Conservation (phyloP, 805 yeast species). For the Ogataea methylovora region DNA sequence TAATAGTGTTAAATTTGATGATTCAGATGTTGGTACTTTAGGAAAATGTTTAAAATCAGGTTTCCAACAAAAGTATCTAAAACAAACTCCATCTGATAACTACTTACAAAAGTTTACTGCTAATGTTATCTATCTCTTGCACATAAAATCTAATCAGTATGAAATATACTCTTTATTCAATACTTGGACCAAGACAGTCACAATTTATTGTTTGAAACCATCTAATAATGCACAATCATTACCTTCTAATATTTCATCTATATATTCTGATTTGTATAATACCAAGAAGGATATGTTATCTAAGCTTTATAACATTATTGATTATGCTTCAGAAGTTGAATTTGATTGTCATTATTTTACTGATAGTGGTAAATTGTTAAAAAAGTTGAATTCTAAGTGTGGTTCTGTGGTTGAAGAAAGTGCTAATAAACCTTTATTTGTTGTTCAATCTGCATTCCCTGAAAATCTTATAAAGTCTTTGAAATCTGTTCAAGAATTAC, state of each 20-base stretch:
- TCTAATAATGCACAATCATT: conserved; percentile 58
- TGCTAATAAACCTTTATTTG: conserved; percentile 55
- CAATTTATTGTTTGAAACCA: conserved; percentile 60
- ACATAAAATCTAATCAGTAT: conserved; percentile 64
- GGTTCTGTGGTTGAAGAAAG: conserved; percentile 55
- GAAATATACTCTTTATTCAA: conserved; percentile 65
- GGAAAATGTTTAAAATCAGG: conserved; percentile 85
- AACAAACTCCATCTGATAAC: conserved; percentile 35
- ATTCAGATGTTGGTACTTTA: conserved; percentile 67
- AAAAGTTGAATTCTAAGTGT: conserved; percentile 47
- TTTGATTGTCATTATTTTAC: conserved; percentile 52
- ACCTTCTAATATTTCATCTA: conserved; percentile 43
- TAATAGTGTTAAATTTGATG: conserved; percentile 59
- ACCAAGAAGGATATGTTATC: conserved; percentile 38
- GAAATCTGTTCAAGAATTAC: conserved; percentile 45
- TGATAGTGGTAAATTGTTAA: conserved; percentile 47
- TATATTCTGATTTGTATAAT: conserved; percentile 47
- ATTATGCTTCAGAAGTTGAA: conserved; percentile 42
- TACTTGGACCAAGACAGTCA: conserved; percentile 47
- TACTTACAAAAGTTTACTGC: conserved; percentile 51
- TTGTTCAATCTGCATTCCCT: conserved; percentile 67
- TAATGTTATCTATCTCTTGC: conserved; percentile 59
- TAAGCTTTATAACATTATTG: conserved; percentile 37
- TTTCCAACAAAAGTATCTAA: conserved; percentile 55
- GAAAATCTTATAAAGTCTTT: conserved; percentile 38